Percentiles rank a stretch among this genome's conserved stretches.
These are phyloP conservation scores for Choanephora cucurbitarum DNA, from an alignment of 371 early-diverging fungal species.

Conservation along the genomic window DNA sequence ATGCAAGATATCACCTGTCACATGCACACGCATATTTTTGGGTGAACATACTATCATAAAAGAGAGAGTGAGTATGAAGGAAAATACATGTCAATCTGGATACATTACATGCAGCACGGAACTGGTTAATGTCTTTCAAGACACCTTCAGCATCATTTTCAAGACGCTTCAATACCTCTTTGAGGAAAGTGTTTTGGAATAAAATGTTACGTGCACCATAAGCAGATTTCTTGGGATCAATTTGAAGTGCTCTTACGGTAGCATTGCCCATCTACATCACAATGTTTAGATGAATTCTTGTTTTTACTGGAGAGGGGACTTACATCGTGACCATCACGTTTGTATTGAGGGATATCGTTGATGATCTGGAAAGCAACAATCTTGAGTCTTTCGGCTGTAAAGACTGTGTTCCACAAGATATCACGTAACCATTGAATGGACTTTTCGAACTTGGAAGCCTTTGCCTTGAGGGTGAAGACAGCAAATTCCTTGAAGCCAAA, in stretches of 20 bases:
- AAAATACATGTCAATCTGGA: too few relatives aligned
- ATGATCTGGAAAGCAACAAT: slow-evolving; percentile 60
- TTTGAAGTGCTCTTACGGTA: slow-evolving; percentile 51
- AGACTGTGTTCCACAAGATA: slow-evolving; percentile 64
- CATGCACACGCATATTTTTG: slow-evolving; percentile 62
- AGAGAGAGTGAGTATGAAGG: too few relatives aligned
- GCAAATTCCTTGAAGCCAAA: slow-evolving; percentile 54
- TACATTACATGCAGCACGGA: slow-evolving; percentile 61
- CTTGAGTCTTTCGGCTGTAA: slow-evolving; percentile 62
- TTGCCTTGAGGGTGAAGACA: slow-evolving; percentile 53
- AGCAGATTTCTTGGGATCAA: slow-evolving; percentile 55
- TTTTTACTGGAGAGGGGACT: slow-evolving; percentile 12
- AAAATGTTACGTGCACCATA: slow-evolving; percentile 51
- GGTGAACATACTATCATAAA: slow-evolving; percentile 50
- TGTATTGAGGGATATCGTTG: slow-evolving; percentile 65
- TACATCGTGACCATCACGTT: slow-evolving; percentile 65
- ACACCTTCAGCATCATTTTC: slow-evolving; percentile 53
- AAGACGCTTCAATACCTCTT: slow-evolving; percentile 51
- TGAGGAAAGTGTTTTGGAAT: slow-evolving; percentile 57
- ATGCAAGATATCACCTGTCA: slow-evolving; percentile 60
- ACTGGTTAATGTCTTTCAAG: slow-evolving; percentile 51
- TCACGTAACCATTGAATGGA: slow-evolving; percentile 64
- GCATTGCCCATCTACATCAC: slow-evolving; percentile 52
- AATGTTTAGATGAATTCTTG: slow-evolving; percentile 1
- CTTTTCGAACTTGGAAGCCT: slow-evolving; percentile 51